Base-by-base conservation (phyloP, 1,139 yeast genomes). In the Geotrichum aggregatum region DNA sequence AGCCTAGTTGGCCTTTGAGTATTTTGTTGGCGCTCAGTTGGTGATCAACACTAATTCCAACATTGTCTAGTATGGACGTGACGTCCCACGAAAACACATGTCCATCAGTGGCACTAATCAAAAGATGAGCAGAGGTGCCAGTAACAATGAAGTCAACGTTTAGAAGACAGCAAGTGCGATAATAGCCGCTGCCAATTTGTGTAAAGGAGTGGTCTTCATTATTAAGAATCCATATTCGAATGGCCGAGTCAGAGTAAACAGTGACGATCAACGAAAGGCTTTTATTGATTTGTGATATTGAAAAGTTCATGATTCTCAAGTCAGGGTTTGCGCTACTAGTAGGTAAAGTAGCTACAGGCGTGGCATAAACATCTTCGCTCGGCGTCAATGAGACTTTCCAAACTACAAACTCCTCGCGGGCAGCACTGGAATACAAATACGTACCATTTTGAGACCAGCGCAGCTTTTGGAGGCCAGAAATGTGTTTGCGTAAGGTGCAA, bases 91-190 rank as follows among this genome's bases (percentile, higher is more conserved):
- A 63, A 0, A 83, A 73, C 26, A 91, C 56, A 60, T 77, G 77
- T 0, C 98, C 98, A 68, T 92, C 96, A 0, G 98, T 89, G 1
- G 96, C 78, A 1, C 88, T 82, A 6, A 80, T 73, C 35, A 83
- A 59, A 2, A 87, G 59, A 54, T 69, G 71, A 0, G 71, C 51
- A 3, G 61, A 55, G 0, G 63, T 65, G 1, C 62, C 64, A 2
- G 72, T 59, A 1, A 62, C 57, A 3, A 83, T 46, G 39, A 87
- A 69, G 36, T 76, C 73, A 10, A 79, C 81, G 59, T 82, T 81
- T 60, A 88, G 73, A 22, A 91, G 70, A 68, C 98, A 92, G 61
- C 95, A 86, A 0, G 87, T 79, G 52, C 80, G 74, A 66, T 91
- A 89, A 33, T 65, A 66, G 16, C 80, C 86, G 3, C 70, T 66